Conservation (phyloP, 352 stramenopile genomes). For the Salisapilia sapeloensis region DNA sequence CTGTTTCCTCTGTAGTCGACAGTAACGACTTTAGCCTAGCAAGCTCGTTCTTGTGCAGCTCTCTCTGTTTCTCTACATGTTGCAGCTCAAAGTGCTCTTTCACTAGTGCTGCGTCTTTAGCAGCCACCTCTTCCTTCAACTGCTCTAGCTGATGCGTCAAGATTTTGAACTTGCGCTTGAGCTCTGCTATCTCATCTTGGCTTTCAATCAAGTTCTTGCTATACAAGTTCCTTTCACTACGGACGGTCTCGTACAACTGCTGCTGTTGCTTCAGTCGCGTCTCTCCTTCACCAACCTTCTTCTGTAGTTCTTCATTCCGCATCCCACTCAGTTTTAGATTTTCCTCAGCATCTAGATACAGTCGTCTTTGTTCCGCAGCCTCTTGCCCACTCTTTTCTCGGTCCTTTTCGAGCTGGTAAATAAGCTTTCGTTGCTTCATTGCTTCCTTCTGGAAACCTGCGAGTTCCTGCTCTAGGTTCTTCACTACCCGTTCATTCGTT, state of each 20-base stretch:
- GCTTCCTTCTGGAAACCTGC: slow-evolving; percentile 74
- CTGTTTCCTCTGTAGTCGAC: slow-evolving; percentile 81
- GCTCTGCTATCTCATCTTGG: slow-evolving; percentile 91
- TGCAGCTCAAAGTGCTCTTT: slow-evolving; percentile 94
- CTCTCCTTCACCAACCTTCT: slow-evolving; percentile 82
- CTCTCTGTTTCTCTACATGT: slow-evolving; percentile 89
- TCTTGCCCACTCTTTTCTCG: slow-evolving; percentile 85
- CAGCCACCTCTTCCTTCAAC: slow-evolving; percentile 91
- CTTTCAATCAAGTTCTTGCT: slow-evolving; percentile 92
- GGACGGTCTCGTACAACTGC: slow-evolving; percentile 90
- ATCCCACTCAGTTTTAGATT: slow-evolving; percentile 70
- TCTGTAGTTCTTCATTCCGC: slow-evolving; percentile 68
- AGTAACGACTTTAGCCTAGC: slow-evolving; percentile 77
- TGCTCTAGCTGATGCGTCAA: slow-evolving; percentile 93
- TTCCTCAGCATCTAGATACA: slow-evolving; percentile 74
- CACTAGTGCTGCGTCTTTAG: slow-evolving; percentile 90
- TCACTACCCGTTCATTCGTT: slow-evolving; percentile 84
- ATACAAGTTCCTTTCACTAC: slow-evolving; percentile 90
- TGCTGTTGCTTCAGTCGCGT: slow-evolving; percentile 94
- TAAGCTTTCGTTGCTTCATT: slow-evolving; percentile 78
- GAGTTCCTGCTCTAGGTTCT: slow-evolving; percentile 69
- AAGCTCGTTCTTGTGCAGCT: slow-evolving; percentile 89
- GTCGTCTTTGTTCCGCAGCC: slow-evolving; percentile 62
- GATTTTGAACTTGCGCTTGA: slow-evolving; percentile 96
- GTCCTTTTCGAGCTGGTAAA: slow-evolving; percentile 87